Conservation (phyloP, 371 early-diverging fungal genomes). For the Phascolomyces articulosus region DNA sequence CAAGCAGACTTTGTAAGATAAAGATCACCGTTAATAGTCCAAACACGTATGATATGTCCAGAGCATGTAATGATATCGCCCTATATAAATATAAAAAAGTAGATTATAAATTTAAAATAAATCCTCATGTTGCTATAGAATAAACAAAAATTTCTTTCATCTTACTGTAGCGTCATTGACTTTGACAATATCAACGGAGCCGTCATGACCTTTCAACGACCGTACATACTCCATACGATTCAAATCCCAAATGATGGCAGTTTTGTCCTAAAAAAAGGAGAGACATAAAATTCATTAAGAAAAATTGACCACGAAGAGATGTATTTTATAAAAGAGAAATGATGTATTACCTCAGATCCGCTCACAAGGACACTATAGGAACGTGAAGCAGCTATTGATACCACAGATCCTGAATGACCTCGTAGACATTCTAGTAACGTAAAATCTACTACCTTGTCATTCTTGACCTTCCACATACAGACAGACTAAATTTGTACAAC, state of each 20-base stretch:
- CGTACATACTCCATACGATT: conserved; percentile 72
- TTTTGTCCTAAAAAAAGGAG: conserved; percentile 57
- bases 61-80: conserved; percentile 78
- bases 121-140: too few relatives aligned
- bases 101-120: neutral
- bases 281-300: too few relatives aligned
- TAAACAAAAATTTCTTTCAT: neutral
- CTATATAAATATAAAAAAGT: conserved; percentile 18
- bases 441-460: conserved; percentile 50
- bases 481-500: conserved; percentile 61
- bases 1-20: conserved; percentile 59
- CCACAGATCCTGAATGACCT: conserved; percentile 67
- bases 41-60: conserved; percentile 60
- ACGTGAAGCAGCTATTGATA: conserved; percentile 62
- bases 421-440: conserved; percentile 61
- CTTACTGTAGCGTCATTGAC: conserved; percentile 66
- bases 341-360: conserved; percentile 62
- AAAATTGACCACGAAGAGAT: too few relatives aligned
- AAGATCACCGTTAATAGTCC: conserved; percentile 78
- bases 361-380: conserved; percentile 71
- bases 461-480: conserved; percentile 66
- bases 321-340: neutral
- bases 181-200: conserved; percentile 55
- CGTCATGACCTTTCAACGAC: conserved; percentile 61
- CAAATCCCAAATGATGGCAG: conserved; percentile 77